Base-by-base conservation (phyloP, 1,284 basidiomycete genomes). In the Trichosporon sp. region DNA sequence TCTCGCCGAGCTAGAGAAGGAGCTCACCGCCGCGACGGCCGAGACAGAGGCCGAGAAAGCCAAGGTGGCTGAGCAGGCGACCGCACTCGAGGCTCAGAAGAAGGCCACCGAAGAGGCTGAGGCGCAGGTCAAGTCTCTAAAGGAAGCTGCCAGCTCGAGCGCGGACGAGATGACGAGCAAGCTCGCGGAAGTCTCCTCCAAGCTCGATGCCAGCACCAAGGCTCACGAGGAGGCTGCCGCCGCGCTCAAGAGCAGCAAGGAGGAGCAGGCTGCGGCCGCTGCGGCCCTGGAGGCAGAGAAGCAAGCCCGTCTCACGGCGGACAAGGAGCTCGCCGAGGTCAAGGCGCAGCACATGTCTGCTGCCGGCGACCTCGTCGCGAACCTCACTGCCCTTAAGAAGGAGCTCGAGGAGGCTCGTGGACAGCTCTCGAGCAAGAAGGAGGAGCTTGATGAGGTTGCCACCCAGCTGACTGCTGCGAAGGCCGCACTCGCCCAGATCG, bases 1-100 rank as follows among this genome's bases (percentile, higher is more conserved):
- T 19, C n/a, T 66, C 33, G 60, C 61, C 9, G 46, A 67, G 36
- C 61, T 69, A 29, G 63, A 67, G 57, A 44, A 29, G 14, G 61
- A 67, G 60, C 62, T 64, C 25, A 62, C 60, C 2, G 44, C 57
- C 13, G 57, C 64, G 23, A 52, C 25, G 4, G 27, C n/a, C 1
- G 54, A 61, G 34, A 36, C 59, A 32, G 61, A 57, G 7, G 56
- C 25, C 11, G 46, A 61, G 46, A 63, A 63, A 56, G 25, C 21
- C 1, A 49, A 52, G 11, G 19, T 59, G 2, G 29, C 31, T 5
- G 37, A 52, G n/a, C 59, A 63, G 19, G 27, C 32, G 5, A 23
- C n/a, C 0, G 27, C 56, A 14, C 54, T 64, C 29, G 60, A 52
- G 21, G 59, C 56, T 6, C 37, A 61, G 52, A 61, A 61, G 44